These are phyloP conservation scores for Noccaea bulbosa DNA, from an alignment of 345 rosid genomes.

Conservation along the genomic window DNA sequence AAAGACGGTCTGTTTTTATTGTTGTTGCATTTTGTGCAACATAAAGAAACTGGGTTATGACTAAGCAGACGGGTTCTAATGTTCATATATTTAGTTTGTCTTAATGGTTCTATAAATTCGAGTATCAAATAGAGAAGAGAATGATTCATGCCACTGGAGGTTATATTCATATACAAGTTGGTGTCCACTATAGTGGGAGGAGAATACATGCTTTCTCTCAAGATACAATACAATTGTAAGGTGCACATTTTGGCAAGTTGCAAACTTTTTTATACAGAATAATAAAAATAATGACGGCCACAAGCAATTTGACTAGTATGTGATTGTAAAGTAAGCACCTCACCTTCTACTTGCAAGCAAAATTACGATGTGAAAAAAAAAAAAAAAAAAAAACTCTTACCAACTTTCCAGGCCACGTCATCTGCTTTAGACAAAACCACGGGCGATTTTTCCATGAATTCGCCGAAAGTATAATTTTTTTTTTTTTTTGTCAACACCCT, in stretches of 20 bases:
- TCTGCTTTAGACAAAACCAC: not conserved
- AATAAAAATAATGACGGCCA: not conserved
- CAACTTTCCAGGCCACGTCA: not conserved
- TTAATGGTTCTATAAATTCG: not conserved
- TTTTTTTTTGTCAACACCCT: too few relatives aligned
- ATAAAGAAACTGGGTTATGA: not conserved
- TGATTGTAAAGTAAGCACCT: not conserved
- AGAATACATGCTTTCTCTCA: conserved; percentile 23
- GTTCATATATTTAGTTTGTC: not conserved
- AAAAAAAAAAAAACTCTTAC: not conserved
- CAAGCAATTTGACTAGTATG: conserved; percentile 4
- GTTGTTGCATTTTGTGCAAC: not conserved
- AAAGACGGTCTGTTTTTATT: not conserved
- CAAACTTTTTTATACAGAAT: not conserved
- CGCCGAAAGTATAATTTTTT: conserved; percentile 4
- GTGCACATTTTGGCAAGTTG: conserved; percentile 16
- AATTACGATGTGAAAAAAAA: not conserved
- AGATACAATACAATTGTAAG: not conserved
- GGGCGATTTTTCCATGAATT: not conserved
- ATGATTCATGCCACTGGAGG: conserved; percentile 9
- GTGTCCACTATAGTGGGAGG: conserved; percentile 14
- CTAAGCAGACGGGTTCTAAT: not conserved
- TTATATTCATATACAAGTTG: not conserved
- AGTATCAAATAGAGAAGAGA: not conserved
- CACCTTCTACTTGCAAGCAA: not conserved